Percentiles rank a stretch among this genome's conserved stretches.
These are phyloP conservation scores for Paecilomyces dactylethromorphus DNA, from an alignment of 2,329 filamentous ascomycete species.

Conservation along the genomic window DNA sequence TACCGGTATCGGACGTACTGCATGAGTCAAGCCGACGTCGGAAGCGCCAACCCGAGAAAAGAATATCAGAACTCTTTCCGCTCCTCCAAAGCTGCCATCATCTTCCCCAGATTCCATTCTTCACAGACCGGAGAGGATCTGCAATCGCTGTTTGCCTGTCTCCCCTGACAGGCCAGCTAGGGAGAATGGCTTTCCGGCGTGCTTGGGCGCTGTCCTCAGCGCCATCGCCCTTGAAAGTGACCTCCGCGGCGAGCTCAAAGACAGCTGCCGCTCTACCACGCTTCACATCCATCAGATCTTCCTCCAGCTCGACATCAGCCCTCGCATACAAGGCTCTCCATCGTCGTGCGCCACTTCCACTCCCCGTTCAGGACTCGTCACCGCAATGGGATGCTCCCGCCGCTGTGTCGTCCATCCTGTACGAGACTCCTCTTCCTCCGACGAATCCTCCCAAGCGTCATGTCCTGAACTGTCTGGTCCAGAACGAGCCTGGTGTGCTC, in stretches of 20 bases:
- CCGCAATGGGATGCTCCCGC: conserved; percentile 83
- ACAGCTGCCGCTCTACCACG: conserved; percentile 20
- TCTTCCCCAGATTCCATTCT: conserved; percentile 1
- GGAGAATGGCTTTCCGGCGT: conserved; percentile 33
- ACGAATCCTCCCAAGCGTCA: conserved; percentile 83
- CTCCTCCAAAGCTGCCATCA: conserved; percentile 1
- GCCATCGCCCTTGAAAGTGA: conserved; percentile 13
- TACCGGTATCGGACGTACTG: conserved; percentile 14
- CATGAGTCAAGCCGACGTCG: not conserved
- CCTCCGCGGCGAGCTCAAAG: conserved; percentile 21
- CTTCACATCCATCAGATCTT: conserved; percentile 25
- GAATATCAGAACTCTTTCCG: conserved; percentile 9
- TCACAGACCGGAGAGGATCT: conserved; percentile 3
- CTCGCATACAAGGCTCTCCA: conserved; percentile 97
- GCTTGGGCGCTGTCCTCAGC: conserved; percentile 28
- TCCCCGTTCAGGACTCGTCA: conserved; percentile 68
- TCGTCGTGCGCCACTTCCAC: conserved; percentile 76
- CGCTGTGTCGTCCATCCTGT: conserved; percentile 95
- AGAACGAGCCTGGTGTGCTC: conserved; percentile 96
- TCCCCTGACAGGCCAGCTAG: conserved; percentile 5
- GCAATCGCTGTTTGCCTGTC: conserved; percentile 4
- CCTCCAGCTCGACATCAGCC: conserved; percentile 71
- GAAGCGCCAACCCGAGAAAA: conserved; percentile 3
- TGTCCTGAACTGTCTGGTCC: conserved; percentile 95
- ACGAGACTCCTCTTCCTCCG: conserved; percentile 88